Base-by-base conservation (phyloP, 2,329 filamentous ascomycete species). In the Fusarium caatingaense region DNA sequence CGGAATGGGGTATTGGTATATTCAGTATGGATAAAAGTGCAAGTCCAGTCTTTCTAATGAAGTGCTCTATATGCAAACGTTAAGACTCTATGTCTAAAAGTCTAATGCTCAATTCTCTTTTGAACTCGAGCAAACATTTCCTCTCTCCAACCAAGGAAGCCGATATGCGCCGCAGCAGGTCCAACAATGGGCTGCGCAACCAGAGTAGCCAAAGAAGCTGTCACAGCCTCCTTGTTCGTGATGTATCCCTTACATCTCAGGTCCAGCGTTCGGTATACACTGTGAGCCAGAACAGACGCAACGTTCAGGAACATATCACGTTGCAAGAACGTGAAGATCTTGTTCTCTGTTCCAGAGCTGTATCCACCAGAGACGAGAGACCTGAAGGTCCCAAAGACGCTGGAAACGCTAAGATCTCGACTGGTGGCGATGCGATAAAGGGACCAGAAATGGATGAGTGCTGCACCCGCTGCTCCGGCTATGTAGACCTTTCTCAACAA, bases 101-200 rank as follows among this genome's bases (percentile, higher is more conserved):
- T 13, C 10, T n/a, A 37, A 6, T 37, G 18, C 18, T n/a, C 21
- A 5, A 53, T 28, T 6, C 13, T 16, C 15, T 53, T 53, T 1
- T 53, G 25, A 8, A 53, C 20, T 8, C 34, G 18, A 11, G 25
- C 25, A 25, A 64, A 58, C 5, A 60, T 23, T 6, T 60, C 41
- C 6, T 65, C 62, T 4, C 62, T 32, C 60, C 62, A 65, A 0
- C 60, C 60, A 13, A 65, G 25, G 7, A 65, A 53, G 3, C 46
- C 47, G 3, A 65, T 60, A 6, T 65, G 62, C 15, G 34, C 30
- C 21, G 62, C 62, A 23, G 53, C 60, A 1, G 62, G 62, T 1
- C 62, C 62, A 11, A 65, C 21, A 10, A 65, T 21, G 0, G 54
- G 60, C 8, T 65, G 62, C 1, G 41, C 54, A 8, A 51, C 18